Percentiles rank a stretch among this genome's conserved stretches.
Evolutionary conservation across 106 monocot genomes (phyloP).

Genomic region (Iris macrosiphon): DNA sequence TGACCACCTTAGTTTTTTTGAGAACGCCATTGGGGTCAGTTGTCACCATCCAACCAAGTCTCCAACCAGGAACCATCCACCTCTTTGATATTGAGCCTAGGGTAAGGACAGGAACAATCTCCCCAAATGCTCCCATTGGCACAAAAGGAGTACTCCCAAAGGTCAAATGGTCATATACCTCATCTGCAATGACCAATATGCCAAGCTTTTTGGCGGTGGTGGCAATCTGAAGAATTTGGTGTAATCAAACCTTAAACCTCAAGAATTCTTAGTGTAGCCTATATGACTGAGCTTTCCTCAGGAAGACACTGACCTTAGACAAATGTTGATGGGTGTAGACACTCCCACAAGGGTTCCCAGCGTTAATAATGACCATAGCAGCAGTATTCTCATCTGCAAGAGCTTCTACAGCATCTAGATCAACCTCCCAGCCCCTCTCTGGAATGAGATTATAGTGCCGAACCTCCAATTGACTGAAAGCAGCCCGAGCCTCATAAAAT

Average conservation of each 20-base stretch:
- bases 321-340: conserved; percentile 49
- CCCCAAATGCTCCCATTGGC: conserved; percentile 64
- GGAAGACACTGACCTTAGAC: conserved; percentile 10
- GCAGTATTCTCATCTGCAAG: conserved; percentile 57
- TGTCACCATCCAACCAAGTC: conserved; percentile 60
- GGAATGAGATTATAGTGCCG: conserved; percentile 47
- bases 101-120: conserved; percentile 44
- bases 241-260: not conserved
- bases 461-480: conserved; percentile 26
- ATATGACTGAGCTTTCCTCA: not conserved
- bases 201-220: conserved; percentile 53
- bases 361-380: conserved; percentile 56
- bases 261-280: not conserved
- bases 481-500: conserved; percentile 32
- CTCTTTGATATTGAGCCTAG: conserved; percentile 66
- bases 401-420: conserved; percentile 41
- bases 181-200: conserved; percentile 51
- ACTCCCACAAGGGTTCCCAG: conserved; percentile 61
- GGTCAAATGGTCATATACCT: conserved; percentile 44
- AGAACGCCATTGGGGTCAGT: conserved; percentile 48
- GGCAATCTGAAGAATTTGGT: conserved; percentile 19
- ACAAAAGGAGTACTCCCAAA: conserved; percentile 55
- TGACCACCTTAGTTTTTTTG: conserved; percentile 42
- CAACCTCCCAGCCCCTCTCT: conserved; percentile 53
- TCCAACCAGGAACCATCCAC: conserved; percentile 77